A percentile compares a stretch with the other conserved stretches of the same genome.
These are phyloP conservation scores for Lobosporangium transversale DNA, from an alignment of 192 early-diverging fungal genomes.

Conservation along the genomic window DNA sequence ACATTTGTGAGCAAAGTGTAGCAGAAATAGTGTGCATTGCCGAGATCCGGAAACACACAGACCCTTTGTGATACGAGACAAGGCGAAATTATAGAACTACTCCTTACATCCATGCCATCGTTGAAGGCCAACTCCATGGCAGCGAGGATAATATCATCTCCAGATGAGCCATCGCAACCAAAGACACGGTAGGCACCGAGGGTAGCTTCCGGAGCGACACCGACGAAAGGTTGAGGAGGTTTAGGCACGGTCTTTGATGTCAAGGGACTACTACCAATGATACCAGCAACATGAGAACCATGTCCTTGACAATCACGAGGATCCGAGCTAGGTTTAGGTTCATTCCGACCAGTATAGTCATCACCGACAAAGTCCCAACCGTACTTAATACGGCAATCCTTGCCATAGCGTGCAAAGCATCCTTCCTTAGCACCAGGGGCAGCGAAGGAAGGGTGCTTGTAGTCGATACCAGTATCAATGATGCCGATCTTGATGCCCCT, in stretches of 20 bases:
- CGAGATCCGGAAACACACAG: slow-evolving; percentile 4
- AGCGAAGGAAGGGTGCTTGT: too few relatives aligned
- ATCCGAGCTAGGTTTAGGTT: slow-evolving; percentile 59
- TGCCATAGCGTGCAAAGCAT: too few relatives aligned
- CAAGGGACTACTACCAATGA: slow-evolving; percentile 72
- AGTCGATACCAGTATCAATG: slow-evolving; percentile 69
- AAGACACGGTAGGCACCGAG: slow-evolving; percentile 86
- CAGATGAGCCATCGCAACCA: slow-evolving; percentile 75
- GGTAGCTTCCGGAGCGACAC: slow-evolving; percentile 86
- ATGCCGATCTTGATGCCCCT: slow-evolving; percentile 63
- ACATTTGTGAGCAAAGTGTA: neutral
- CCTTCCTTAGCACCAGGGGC: too few relatives aligned
- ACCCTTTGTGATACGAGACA: slow-evolving; percentile 43
- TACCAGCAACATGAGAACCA: slow-evolving; percentile 75
- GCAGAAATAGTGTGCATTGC: slow-evolving; percentile 7
- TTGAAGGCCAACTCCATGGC: slow-evolving; percentile 79
- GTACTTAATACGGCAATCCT: too few relatives aligned
- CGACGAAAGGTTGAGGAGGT: too few relatives aligned
- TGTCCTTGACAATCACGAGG: slow-evolving; percentile 73
- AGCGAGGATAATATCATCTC: slow-evolving; percentile 77
- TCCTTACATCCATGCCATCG: slow-evolving; percentile 75
- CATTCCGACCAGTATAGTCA: slow-evolving; percentile 22
- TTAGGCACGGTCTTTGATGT: slow-evolving; percentile 46
- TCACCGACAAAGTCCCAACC: too few relatives aligned
- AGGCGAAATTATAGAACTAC: slow-evolving; percentile 33